A percentile compares a stretch with the other conserved stretches of the same genome.
Evolutionary conservation across 2,329 filamentous ascomycete genomes (phyloP).

Genomic region (Xylariomycetidae sp.): DNA sequence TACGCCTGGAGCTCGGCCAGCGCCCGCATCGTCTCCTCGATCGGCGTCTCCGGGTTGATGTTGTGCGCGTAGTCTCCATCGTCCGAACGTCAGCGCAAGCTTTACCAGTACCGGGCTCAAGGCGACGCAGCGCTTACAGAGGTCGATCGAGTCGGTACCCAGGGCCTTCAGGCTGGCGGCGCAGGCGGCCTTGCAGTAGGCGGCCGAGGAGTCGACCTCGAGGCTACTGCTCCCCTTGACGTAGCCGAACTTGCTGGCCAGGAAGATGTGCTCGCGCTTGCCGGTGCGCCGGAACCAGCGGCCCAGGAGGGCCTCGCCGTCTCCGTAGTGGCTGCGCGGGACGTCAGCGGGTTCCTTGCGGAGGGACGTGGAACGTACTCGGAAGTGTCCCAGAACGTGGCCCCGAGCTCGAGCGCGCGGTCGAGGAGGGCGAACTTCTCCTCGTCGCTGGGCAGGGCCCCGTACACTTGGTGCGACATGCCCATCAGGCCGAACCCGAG

Average conservation of each 20-base stretch:
- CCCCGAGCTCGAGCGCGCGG: conserved; percentile 8
- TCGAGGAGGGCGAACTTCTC: conserved; percentile 6
- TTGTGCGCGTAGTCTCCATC: conserved; percentile 34
- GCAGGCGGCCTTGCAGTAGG: conserved; percentile 8
- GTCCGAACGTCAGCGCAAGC: neutral
- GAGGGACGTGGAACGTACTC: conserved; percentile 2
- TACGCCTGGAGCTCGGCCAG: conserved; percentile 36
- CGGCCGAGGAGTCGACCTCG: conserved; percentile 17
- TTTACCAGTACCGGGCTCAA: neutral
- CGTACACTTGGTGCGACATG: conserved; percentile 4
- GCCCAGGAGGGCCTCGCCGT: conserved; percentile 34
- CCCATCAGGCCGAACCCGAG: conserved; percentile 9
- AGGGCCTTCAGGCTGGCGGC: conserved; percentile 8
- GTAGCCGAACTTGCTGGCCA: conserved; percentile 46
- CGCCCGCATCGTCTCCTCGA: conserved; percentile 41
- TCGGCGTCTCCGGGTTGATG: conserved; percentile 33
- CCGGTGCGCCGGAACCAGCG: conserved; percentile 30
- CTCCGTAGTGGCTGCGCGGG: conserved; percentile 8
- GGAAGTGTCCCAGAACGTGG: conserved; percentile 8
- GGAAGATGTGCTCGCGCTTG: conserved; percentile 38
- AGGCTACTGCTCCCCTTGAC: conserved; percentile 7
- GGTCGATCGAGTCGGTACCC: conserved; percentile 37
- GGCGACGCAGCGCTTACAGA: conserved; percentile 22
- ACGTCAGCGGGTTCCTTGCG: no score
- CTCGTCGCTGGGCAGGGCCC: neutral